Conservation (phyloP, 202 grass and related monocot species). For the Schoenoplectus triqueter region DNA sequence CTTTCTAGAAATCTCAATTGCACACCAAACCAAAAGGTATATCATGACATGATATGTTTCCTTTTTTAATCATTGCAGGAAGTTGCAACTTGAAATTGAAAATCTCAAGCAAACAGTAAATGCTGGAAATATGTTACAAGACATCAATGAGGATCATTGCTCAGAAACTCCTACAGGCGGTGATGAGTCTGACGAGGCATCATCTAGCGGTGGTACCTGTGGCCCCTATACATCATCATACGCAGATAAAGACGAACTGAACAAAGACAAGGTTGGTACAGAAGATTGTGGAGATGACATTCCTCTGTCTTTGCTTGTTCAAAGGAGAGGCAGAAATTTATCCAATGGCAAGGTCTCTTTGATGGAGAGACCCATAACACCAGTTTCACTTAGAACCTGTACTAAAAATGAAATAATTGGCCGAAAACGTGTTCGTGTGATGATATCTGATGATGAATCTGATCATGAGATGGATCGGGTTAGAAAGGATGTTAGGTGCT, state of each 20-base stretch:
- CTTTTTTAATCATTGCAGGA: constrained; percentile 47
- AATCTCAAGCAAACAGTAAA: constrained; percentile 62
- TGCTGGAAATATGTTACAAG: constrained; percentile 35
- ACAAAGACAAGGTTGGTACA: constrained; percentile 10
- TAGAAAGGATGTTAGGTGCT: constrained; percentile 49
- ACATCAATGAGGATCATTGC: constrained; percentile 61
- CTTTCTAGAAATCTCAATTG: constrained; percentile 13
- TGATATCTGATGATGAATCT: constrained; percentile 93
- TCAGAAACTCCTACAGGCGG: constrained; percentile 88
- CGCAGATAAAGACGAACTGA: constrained; percentile 39
- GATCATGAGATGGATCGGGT: constrained; percentile 54
- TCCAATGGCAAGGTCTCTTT: constrained; percentile 42
- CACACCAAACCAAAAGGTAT: not conserved
- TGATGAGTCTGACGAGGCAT: constrained; percentile 44
- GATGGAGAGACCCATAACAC: constrained; percentile 37
- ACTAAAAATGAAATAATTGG: constrained; percentile 50
- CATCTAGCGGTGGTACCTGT: constrained; percentile 51
- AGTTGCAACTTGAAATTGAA: constrained; percentile 66
- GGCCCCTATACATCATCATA: constrained; percentile 23
- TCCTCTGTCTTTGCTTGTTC: constrained; percentile 63
- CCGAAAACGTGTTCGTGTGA: constrained; percentile 73
- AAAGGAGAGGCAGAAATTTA: constrained; percentile 47
- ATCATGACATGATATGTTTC: not conserved
- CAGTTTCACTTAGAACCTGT: constrained; percentile 48
- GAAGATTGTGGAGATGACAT: constrained; percentile 62